Evolutionary conservation across 2,329 filamentous ascomycete species (phyloP).

Genomic region (Fusarium annulatum): DNA sequence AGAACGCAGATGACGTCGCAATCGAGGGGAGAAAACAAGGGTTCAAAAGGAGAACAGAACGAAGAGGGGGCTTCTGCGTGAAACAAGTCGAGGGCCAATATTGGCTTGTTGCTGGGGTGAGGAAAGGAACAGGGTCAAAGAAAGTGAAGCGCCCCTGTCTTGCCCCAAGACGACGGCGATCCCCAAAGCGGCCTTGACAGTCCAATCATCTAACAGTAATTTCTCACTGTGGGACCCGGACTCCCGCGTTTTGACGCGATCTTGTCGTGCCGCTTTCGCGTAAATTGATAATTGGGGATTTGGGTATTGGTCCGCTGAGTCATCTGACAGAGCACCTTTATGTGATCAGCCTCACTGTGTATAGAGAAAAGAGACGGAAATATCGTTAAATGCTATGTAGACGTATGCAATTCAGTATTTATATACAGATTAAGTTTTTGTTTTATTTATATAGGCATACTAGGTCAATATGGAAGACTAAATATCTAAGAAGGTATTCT

Average conservation of each 20-base stretch:
- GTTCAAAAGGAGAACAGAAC: constrained; percentile 25
- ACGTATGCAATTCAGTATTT: neutral
- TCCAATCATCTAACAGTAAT: constrained; percentile 22
- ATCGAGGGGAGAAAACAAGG: constrained; percentile 23
- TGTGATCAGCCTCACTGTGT: constrained; percentile 1
- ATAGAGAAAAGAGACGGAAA: neutral
- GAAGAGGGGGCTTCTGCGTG: constrained; percentile 15
- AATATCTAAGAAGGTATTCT: neutral
- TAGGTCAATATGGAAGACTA: too few relatives aligned
- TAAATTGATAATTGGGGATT: constrained; percentile 40
- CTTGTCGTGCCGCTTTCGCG: constrained; percentile 46
- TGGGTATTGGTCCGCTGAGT: constrained; percentile 29
- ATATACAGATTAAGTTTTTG: neutral
- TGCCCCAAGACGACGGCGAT: constrained; percentile 8
- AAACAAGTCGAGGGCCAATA: constrained; percentile 15
- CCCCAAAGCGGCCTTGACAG: neutral
- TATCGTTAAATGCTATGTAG: neutral
- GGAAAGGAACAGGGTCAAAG: constrained; percentile 9
- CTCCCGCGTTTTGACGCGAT: constrained; percentile 31
- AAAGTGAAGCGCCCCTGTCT: constrained; percentile 13
- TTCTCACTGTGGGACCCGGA: constrained; percentile 15
- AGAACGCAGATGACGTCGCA: constrained; percentile 31
- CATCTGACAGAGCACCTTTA: constrained; percentile 22
- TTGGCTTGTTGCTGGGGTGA: constrained; percentile 35
- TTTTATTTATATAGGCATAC: neutral